Evolutionary conservation across 2,329 filamentous ascomycete species (phyloP).

Genomic region (Aspergillus viridinutans): DNA sequence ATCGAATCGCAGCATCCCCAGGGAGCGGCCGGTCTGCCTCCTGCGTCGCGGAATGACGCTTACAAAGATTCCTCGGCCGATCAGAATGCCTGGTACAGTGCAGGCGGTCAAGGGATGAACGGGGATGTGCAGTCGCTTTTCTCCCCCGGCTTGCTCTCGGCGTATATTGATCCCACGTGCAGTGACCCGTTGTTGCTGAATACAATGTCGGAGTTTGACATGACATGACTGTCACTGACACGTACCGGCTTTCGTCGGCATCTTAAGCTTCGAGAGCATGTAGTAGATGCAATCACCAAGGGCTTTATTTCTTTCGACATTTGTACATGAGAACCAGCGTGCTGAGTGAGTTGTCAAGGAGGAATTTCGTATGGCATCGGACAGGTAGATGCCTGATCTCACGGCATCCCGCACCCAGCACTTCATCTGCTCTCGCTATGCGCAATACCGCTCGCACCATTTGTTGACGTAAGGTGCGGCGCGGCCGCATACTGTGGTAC

Average conservation of each 20-base stretch:
- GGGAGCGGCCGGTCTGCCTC: not conserved
- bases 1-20: conserved; percentile 7
- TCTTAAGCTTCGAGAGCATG: not conserved
- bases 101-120: not conserved
- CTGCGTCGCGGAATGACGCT: not conserved
- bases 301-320: not conserved
- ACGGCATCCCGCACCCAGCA: no score
- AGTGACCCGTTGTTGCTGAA: not conserved
- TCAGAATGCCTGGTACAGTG: not conserved
- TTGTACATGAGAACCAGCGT: not conserved
- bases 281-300: not conserved
- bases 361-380: no score
- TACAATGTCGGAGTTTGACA: not conserved
- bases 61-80: not conserved
- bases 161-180: conserved; percentile 29
- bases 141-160: conserved; percentile 22
- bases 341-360: no score
- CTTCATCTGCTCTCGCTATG: not conserved
- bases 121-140: conserved; percentile 23
- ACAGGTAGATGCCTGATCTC: no score
- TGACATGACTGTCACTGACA: not conserved
- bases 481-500: no score
- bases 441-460: no score
- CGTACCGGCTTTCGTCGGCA: not conserved
- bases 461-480: no score